Percentiles rank a stretch among this genome's conserved stretches.
Evolutionary conservation across 2,329 filamentous ascomycete genomes (phyloP).

Genomic region (Penicillium frequentans): DNA sequence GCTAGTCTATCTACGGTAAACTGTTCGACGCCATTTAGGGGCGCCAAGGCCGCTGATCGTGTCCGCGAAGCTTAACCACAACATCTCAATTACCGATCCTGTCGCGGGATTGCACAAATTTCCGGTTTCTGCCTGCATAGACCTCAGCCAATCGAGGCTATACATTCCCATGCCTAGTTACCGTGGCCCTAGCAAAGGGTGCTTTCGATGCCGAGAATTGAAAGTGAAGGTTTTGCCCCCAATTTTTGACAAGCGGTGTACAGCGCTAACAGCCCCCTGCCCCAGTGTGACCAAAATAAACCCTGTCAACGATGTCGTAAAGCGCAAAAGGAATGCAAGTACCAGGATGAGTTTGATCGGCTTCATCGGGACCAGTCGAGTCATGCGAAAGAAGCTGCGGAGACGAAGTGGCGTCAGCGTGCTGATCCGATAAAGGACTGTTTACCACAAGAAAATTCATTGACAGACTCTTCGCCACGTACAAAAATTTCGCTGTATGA

Average conservation of each 20-base stretch:
- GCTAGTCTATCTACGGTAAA: background rate
- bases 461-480: background rate
- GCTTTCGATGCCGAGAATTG: slow-evolving; percentile 7
- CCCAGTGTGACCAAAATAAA: slow-evolving; percentile 9
- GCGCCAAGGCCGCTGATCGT: background rate
- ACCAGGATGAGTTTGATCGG: slow-evolving; percentile 8
- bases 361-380: slow-evolving; percentile 12
- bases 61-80: background rate
- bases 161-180: background rate
- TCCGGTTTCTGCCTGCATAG: no score
- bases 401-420: slow-evolving; percentile 13
- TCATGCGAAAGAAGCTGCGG: slow-evolving; percentile 3
- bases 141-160: no score
- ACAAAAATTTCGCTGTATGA: background rate
- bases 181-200: slow-evolving; percentile 12
- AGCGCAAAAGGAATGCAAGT: slow-evolving; percentile 3
- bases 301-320: slow-evolving; percentile 6
- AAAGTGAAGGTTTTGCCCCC: slow-evolving; percentile 9
- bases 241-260: background rate
- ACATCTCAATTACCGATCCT: background rate
- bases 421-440: background rate
- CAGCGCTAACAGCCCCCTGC: background rate
- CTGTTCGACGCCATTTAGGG: background rate
- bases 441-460: no score
- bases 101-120: no score